phyloP scores from a whole-genome alignment of 75 land plant species.

The Cunninghamia lanceolata region DNA sequence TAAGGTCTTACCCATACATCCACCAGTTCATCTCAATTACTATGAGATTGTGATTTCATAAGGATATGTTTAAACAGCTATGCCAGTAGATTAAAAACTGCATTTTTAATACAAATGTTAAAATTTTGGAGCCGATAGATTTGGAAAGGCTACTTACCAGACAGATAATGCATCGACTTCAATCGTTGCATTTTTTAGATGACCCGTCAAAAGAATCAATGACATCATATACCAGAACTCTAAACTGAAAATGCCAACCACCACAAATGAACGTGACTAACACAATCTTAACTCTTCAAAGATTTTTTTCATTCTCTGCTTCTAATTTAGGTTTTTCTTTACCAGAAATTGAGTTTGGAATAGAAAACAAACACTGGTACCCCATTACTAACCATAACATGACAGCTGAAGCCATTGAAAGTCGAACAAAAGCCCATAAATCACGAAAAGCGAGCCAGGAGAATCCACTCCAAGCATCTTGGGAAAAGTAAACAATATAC shows the following conservation, averaged over 20 bases:
- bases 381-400: background rate
- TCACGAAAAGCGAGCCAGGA: background rate
- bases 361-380: background rate
- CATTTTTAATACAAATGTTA: background rate
- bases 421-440: background rate
- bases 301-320: background rate
- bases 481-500: background rate
- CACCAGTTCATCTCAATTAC: background rate
- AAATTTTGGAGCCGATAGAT: background rate
- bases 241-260: background rate
- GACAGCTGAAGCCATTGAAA: background rate
- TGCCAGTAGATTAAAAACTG: too few relatives aligned
- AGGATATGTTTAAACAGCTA: background rate
- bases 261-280: background rate
- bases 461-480: background rate
- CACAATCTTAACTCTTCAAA: background rate
- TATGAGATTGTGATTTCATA: background rate
- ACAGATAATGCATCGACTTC: conserved; percentile 1
- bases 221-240: conserved; percentile 2
- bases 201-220: background rate
- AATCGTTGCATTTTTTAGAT: background rate
- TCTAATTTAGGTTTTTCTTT: background rate
- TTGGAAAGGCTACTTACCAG: background rate
- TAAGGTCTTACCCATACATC: background rate
- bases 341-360: background rate